phyloP scores from a whole-genome alignment of 371 early-diverging fungal genomes.

The Coemansia sp. region DNA sequence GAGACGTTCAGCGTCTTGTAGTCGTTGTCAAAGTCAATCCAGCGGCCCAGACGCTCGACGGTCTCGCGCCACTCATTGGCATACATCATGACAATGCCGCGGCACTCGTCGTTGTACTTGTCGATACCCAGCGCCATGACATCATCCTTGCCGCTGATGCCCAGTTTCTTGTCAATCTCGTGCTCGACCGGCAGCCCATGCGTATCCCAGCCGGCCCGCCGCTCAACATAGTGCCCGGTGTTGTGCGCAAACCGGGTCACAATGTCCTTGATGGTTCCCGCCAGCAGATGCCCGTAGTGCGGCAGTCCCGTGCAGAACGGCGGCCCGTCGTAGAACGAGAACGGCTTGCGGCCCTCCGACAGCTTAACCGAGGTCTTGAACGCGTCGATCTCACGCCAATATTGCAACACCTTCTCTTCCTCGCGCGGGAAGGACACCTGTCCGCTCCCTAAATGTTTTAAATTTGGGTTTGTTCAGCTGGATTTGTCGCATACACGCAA shows the following conservation, averaged over 20 bases:
- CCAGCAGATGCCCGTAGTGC: constrained; percentile 99
- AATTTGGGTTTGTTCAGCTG: neutral
- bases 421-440: constrained; percentile 86
- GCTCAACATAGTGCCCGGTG: constrained; percentile 98
- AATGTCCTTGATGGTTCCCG: constrained; percentile 99
- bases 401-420: constrained; percentile 95
- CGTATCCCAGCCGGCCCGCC: constrained; percentile 99
- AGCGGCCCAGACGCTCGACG: constrained; percentile 98
- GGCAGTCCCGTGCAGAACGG: constrained; percentile 99
- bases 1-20: constrained; percentile 96
- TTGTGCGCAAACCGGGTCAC: constrained; percentile 98
- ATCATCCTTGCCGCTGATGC: constrained; percentile 91
- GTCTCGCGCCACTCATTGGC: constrained; percentile 96
- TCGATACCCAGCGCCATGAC: constrained; percentile 98
- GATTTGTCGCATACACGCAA: neutral
- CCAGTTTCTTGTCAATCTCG: constrained; percentile 98
- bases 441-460: constrained; percentile 12
- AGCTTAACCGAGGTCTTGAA: constrained; percentile 94
- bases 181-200: constrained; percentile 99
- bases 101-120: constrained; percentile 99
- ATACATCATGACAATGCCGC: constrained; percentile 98
- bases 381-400: constrained; percentile 98
- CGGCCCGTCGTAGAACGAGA: constrained; percentile 99
- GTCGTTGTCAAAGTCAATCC: constrained; percentile 99
- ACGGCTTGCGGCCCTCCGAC: constrained; percentile 86